Conservation (phyloP, 345 rosid genomes). For the Arabidopsis arenosa region DNA sequence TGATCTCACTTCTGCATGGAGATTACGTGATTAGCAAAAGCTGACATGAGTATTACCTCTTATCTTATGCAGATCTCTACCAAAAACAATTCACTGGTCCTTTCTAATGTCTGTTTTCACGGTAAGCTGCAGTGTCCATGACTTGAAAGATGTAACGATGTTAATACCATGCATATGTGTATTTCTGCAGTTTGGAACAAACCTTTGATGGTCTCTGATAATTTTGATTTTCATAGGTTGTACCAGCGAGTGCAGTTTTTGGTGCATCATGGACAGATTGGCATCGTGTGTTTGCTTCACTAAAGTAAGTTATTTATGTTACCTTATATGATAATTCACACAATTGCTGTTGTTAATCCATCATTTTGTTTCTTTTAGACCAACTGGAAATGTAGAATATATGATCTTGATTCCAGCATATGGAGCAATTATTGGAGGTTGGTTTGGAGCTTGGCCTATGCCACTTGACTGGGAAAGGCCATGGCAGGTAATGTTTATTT, state of each 20-base stretch:
- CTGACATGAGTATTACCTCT: conserved; percentile 19
- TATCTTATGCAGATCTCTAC: conserved; percentile 56
- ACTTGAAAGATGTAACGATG: neutral
- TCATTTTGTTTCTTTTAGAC: conserved; percentile 49
- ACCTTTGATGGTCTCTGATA: conserved; percentile 29
- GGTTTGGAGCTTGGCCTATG: conserved; percentile 99
- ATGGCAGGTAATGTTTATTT: conserved; percentile 72
- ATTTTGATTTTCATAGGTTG: conserved; percentile 55
- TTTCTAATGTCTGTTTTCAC: conserved; percentile 82
- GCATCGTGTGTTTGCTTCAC: conserved; percentile 64
- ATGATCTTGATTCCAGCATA: conserved; percentile 80
- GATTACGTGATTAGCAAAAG: neutral
- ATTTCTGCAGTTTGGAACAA: conserved; percentile 8
- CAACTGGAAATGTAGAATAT: conserved; percentile 59
- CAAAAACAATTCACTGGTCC: conserved; percentile 71
- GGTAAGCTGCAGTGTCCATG: conserved; percentile 47
- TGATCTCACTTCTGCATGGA: conserved; percentile 14
- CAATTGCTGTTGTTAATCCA: conserved; percentile 11
- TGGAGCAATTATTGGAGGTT: conserved; percentile 83
- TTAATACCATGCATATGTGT: neutral
- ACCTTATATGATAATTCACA: neutral
- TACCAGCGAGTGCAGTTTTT: conserved; percentile 72
- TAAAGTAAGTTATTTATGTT: conserved; percentile 54
- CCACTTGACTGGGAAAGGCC: conserved; percentile 99
- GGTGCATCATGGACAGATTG: conserved; percentile 82